phyloP scores from a whole-genome alignment of 2,329 filamentous ascomycete genomes.

The Phoma sp. region DNA sequence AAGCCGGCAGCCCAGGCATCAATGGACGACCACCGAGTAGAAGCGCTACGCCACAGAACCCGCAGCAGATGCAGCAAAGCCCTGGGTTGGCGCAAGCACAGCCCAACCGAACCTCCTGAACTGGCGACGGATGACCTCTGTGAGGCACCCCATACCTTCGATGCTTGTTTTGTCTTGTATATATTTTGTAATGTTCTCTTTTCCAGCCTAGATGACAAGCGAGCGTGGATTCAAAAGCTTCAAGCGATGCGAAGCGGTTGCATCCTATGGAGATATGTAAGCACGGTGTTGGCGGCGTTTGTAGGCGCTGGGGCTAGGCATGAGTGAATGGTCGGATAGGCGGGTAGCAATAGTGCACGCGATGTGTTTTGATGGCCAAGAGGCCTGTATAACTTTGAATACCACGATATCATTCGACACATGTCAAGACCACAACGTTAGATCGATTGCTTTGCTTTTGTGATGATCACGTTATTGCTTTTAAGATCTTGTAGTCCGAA shows the following conservation, averaged over 20 bases:
- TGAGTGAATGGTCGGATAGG: background rate
- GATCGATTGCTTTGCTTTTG: background rate
- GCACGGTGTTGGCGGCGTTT: conserved; percentile 17
- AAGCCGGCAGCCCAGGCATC: conserved; percentile 42
- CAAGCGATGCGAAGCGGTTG: background rate
- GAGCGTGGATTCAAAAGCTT: background rate
- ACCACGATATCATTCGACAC: background rate
- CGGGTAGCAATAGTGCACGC: background rate
- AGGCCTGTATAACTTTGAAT: conserved; percentile 15
- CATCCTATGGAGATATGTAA: background rate
- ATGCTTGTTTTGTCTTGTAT: conserved; percentile 34
- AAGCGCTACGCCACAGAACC: conserved; percentile 50
- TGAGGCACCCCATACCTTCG: conserved; percentile 22
- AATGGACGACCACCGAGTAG: conserved; percentile 44
- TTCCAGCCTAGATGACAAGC: conserved; percentile 1
- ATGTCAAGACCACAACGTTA: background rate
- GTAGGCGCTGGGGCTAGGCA: conserved; percentile 6
- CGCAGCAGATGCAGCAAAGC: conserved; percentile 44
- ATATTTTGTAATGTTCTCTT: conserved; percentile 40
- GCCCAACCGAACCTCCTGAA: conserved; percentile 21
- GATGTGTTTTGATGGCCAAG: conserved; percentile 10
- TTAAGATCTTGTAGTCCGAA: too few relatives aligned
- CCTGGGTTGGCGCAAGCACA: conserved; percentile 45
- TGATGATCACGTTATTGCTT: too few relatives aligned
- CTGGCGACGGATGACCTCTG: conserved; percentile 21